These are phyloP conservation scores for Copromyces sp. DNA, from an alignment of 495 filamentous ascomycete species.

Conservation along the genomic window DNA sequence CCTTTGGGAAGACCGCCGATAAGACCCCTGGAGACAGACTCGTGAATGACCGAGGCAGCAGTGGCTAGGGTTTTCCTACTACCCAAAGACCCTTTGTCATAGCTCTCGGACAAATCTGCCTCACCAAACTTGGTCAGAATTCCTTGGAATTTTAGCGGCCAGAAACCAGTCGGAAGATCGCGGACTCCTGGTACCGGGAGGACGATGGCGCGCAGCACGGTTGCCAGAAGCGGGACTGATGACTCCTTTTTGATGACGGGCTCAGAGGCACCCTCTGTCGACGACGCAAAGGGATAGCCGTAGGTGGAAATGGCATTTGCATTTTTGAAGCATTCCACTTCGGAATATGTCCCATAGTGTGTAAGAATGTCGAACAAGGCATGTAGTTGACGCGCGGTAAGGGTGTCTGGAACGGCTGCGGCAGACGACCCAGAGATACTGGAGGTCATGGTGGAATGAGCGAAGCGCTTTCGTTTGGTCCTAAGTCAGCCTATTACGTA, in stretches of 20 bases:
- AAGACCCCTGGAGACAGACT: constrained; percentile 46
- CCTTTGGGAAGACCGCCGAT: constrained; percentile 40
- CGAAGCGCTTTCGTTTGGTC: neutral
- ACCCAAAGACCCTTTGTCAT: constrained; percentile 56
- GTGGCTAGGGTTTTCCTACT: constrained; percentile 56
- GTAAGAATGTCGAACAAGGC: constrained; percentile 59
- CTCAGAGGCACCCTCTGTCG: neutral
- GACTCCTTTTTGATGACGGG: constrained; percentile 19
- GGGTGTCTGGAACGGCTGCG: constrained; percentile 3
- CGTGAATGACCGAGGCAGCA: constrained; percentile 49
- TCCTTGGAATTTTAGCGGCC: constrained; percentile 39
- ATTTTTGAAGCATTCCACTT: constrained; percentile 50
- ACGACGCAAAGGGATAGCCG: constrained; percentile 44
- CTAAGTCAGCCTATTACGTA: neutral
- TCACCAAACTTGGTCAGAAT: constrained; percentile 42
- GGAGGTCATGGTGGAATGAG: neutral
- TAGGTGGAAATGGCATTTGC: constrained; percentile 44
- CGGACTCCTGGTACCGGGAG: constrained; percentile 47
- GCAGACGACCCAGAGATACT: neutral
- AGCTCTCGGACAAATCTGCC: constrained; percentile 55
- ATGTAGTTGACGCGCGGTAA: constrained; percentile 41
- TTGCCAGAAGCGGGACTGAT: constrained; percentile 47
- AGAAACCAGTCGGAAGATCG: constrained; percentile 47
- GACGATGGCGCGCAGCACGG: constrained; percentile 45
- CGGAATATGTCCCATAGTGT: constrained; percentile 51